Evolutionary conservation across 2,329 filamentous ascomycete species (phyloP).

Genomic region (Emergomyces orientalis): DNA sequence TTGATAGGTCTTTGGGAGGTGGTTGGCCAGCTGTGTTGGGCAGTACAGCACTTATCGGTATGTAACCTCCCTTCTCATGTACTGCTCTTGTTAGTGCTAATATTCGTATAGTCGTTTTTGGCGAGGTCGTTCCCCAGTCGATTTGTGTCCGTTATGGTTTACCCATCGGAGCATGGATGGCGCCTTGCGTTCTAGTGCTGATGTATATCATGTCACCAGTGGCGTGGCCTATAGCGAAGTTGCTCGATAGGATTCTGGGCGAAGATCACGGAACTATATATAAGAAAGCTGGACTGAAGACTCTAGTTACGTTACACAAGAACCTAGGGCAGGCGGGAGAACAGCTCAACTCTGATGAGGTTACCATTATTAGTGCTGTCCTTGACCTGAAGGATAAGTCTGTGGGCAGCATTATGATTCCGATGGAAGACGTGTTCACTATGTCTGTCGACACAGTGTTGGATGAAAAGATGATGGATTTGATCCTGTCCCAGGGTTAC

Average conservation of each 20-base stretch:
- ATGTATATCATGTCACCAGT: constrained; percentile 90
- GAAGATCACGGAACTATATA: constrained; percentile 94
- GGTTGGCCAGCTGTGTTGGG: constrained; percentile 90
- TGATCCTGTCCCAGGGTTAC: constrained; percentile 85
- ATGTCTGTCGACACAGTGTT: constrained; percentile 92
- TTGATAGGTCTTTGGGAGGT: constrained; percentile 87
- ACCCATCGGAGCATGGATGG: constrained; percentile 89
- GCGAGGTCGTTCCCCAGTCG: constrained; percentile 91
- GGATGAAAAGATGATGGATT: constrained; percentile 89
- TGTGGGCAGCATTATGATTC: constrained; percentile 94
- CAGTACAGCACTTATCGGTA: constrained; percentile 89
- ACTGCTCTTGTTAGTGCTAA: constrained; percentile 3
- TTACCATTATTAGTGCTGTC: constrained; percentile 96
- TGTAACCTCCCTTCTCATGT: constrained; percentile 20
- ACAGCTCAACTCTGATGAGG: constrained; percentile 90
- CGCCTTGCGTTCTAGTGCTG: constrained; percentile 71
- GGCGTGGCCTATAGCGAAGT: constrained; percentile 89
- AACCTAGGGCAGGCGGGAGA: constrained; percentile 67
- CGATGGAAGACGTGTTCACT: constrained; percentile 93
- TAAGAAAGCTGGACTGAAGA: constrained; percentile 97
- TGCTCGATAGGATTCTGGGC: constrained; percentile 85
- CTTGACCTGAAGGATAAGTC: constrained; percentile 93
- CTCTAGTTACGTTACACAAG: constrained; percentile 87
- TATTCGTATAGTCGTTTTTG: constrained; percentile 71
- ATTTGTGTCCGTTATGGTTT: constrained; percentile 93